Conservation (phyloP, 176 grass and related monocot species). For the Phoenix dactylifera region DNA sequence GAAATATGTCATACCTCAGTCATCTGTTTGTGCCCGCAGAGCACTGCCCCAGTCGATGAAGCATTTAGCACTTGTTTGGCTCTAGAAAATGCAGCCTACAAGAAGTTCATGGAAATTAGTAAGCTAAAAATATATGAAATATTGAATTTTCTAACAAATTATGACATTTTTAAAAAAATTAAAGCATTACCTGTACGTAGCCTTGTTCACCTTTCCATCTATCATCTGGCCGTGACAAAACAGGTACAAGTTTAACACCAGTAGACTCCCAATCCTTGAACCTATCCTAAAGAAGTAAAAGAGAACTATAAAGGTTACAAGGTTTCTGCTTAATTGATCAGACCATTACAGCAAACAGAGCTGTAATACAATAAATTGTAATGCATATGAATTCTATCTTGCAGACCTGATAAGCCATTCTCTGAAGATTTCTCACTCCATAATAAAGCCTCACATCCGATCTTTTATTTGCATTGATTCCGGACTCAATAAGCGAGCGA, state of each 20-base stretch:
- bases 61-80: constrained; percentile 50
- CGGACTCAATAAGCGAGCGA: constrained; percentile 72
- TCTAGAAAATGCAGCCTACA: constrained; percentile 62
- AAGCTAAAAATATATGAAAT: no score
- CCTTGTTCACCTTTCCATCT: constrained; percentile 37
- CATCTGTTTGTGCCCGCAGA: constrained; percentile 93
- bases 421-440: constrained; percentile 63
- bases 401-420: constrained; percentile 58
- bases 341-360: no score
- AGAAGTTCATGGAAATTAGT: neutral
- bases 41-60: constrained; percentile 52
- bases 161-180: no score
- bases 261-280: constrained; percentile 44
- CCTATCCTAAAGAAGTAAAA: constrained; percentile 30
- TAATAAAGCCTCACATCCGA: constrained; percentile 90
- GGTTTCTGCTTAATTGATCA: no score
- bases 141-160: no score
- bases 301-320: neutral
- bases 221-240: constrained; percentile 36
- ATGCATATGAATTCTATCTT: neutral
- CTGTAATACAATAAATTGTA: no score
- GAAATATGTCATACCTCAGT: constrained; percentile 43
- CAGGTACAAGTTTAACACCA: constrained; percentile 40
- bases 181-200: constrained; percentile 38
- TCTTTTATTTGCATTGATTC: constrained; percentile 57